Percentiles rank a stretch among this genome's conserved stretches.
Conservation (phyloP, 257 asterid genomes). For the Salvia rosmarinus region DNA sequence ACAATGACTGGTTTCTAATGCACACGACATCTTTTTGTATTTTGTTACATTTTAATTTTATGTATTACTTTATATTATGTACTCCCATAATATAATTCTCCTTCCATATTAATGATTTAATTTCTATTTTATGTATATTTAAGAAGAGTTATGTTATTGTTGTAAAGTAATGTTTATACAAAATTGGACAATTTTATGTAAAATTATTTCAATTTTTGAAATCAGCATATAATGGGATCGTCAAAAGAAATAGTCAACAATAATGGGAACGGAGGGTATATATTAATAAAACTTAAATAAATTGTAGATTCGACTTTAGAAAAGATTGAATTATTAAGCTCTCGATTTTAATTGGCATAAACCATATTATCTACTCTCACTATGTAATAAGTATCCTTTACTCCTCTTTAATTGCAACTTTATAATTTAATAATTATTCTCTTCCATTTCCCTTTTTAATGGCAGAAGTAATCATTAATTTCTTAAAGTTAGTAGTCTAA, state of each 20-base stretch:
- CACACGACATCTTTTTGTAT: background rate
- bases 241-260: no score
- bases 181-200: no score
- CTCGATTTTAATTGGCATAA: no score
- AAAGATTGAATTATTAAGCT: no score
- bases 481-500: background rate
- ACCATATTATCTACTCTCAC: no score
- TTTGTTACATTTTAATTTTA: background rate
- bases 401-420: background rate
- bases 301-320: background rate
- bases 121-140: no score
- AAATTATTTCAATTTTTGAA: no score
- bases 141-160: no score
- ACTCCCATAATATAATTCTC: background rate
- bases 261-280: no score
- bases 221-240: no score
- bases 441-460: background rate
- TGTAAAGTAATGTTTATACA: no score
- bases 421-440: background rate
- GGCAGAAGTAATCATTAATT: background rate
- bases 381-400: background rate
- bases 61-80: background rate
- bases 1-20: constrained; percentile 1
- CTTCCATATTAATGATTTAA: no score
- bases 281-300: background rate